These are phyloP conservation scores for Cytospora piceae DNA, from an alignment of 2,329 filamentous ascomycete species.

Conservation along the genomic window DNA sequence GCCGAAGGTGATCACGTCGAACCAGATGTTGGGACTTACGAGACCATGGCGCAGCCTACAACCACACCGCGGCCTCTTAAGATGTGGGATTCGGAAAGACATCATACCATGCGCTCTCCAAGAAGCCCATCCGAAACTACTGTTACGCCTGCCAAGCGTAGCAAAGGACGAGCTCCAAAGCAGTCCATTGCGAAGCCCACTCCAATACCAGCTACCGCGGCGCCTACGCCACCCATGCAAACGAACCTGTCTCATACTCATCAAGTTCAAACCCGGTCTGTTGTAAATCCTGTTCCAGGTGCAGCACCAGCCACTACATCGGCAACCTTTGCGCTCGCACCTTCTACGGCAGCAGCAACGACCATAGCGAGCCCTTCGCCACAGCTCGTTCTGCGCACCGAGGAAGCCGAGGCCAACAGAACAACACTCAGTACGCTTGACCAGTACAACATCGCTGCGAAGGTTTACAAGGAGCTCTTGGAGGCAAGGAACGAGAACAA, in stretches of 20 bases:
- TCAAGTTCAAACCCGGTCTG: not conserved
- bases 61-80: not conserved
- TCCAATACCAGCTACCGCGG: not conserved
- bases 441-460: conserved; percentile 21
- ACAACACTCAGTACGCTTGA: conserved; percentile 18
- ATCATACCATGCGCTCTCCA: not conserved
- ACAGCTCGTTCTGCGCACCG: conserved; percentile 11
- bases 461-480: conserved; percentile 20
- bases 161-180: not conserved
- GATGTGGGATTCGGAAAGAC: not conserved
- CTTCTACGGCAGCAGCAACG: not conserved
- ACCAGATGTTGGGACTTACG: not conserved
- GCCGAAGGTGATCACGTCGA: not conserved
- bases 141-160: not conserved
- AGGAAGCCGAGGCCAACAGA: conserved; percentile 27
- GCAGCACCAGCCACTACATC: not conserved
- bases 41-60: not conserved
- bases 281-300: not conserved
- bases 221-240: not conserved
- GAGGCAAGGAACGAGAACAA: conserved; percentile 23
- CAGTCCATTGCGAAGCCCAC: not conserved
- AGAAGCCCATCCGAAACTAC: not conserved
- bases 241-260: not conserved
- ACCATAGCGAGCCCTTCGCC: not conserved
- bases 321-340: not conserved